Base-by-base conservation (phyloP, 2,329 filamentous ascomycete genomes). In the Epichloe uncinata region DNA sequence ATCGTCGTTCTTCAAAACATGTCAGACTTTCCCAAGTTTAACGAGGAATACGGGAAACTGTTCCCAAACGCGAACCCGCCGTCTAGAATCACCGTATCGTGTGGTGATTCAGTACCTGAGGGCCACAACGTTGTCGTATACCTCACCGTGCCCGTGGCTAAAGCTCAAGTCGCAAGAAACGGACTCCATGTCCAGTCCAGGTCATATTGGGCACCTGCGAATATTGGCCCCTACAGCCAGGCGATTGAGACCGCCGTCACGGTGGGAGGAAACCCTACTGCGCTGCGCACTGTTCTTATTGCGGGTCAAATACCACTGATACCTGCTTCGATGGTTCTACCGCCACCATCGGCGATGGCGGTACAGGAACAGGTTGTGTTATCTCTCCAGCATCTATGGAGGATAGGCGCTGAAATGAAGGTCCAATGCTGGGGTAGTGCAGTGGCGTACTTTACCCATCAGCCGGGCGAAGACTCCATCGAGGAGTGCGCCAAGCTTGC, bases 191-290 rank as follows among this genome's bases (percentile, higher is more conserved):
- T 98, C 5, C 93, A 97, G 67, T 90, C 86, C 3, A 75, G 87
- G 38, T 95, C 88, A 11, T 97, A 97, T 72, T 98, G 93, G 93
- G 93, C 93, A 0, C 93, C 93, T 0, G 91, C 93, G 18, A 97
- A 97, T 61, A 97, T 98, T 49, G 93, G 93, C 0, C 93, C 93
- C 0, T 97, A 97, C 66, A 96, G 90, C 50, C 93, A 98, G 69
- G 88, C 89, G 4, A 81, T 93, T 46, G 73, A 77, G 2, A 68
- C 79, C 11, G 67, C 63, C 3, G 49, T 67, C 12, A 58, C 57
- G 15, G 48, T 50, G 12, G 45, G 48, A 7, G 36, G 48, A 4
- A 49, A 52, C 15, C 45, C 48, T n/a, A 54, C 52, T 4, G 58
- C 60, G 2, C 53, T 66, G 2, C 62, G 66, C 37, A 53, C 66